Evolutionary conservation across 1,284 basidiomycete species (phyloP).

Genomic region (Cryptococcus hybrid): DNA sequence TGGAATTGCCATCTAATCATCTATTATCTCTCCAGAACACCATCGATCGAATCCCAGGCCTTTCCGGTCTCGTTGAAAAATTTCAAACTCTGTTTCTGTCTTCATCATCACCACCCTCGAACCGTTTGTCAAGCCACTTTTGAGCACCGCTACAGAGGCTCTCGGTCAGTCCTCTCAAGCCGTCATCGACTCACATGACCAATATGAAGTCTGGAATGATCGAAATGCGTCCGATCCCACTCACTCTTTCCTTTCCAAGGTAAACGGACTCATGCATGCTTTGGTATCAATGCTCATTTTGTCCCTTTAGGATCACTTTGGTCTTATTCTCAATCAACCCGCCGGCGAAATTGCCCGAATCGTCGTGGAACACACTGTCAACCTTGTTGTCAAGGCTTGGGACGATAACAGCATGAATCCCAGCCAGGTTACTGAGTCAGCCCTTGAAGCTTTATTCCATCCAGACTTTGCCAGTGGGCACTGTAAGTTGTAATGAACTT

Average conservation of each 20-base stretch:
- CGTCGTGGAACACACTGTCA: conserved; percentile 57
- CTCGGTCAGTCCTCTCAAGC: conserved; percentile 65
- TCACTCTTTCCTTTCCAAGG: conserved; percentile 56
- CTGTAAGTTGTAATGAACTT: conserved; percentile 24
- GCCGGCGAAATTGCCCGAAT: conserved; percentile 71
- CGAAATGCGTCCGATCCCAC: conserved; percentile 77
- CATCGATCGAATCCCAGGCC: conserved; percentile 64
- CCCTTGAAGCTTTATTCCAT: conserved; percentile 79
- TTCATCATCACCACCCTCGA: conserved; percentile 79
- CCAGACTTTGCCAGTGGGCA: conserved; percentile 72
- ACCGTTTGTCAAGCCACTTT: conserved; percentile 66
- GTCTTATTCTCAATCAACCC: conserved; percentile 55
- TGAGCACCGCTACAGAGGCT: conserved; percentile 68
- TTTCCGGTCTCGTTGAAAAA: conserved; percentile 70
- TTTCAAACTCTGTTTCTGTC: conserved; percentile 75
- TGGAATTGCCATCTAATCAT: background rate
- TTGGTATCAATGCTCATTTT: background rate
- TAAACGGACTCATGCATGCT: conserved; percentile 33
- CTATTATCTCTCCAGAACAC: conserved; percentile 50
- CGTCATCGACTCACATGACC: conserved; percentile 75
- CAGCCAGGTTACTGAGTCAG: conserved; percentile 62
- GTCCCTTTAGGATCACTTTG: conserved; percentile 35
- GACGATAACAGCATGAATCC: conserved; percentile 65
- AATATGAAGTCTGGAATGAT: conserved; percentile 77
- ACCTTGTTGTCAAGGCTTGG: conserved; percentile 75